phyloP scores from a whole-genome alignment of 805 yeast species.

The Schwanniomyces vanrijiae region DNA sequence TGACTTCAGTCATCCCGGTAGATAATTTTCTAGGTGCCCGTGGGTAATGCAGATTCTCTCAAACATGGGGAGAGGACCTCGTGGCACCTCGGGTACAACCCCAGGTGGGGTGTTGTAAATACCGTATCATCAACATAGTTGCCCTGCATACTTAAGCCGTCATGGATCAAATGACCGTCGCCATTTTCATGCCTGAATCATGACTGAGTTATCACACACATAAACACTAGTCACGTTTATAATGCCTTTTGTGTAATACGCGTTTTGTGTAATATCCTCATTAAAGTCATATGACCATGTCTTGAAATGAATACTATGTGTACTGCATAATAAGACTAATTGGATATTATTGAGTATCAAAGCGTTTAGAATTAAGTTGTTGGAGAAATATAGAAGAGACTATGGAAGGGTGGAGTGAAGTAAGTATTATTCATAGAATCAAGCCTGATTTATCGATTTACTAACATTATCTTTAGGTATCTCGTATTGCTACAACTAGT shows the following conservation, averaged over 20 bases:
- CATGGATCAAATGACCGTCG: neutral
- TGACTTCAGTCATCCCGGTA: neutral
- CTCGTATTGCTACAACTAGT: conserved; percentile 21
- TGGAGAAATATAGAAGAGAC: neutral
- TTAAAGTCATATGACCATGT: neutral
- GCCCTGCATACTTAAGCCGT: neutral
- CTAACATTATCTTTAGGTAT: conserved; percentile 23
- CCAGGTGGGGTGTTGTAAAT: neutral
- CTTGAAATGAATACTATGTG: neutral
- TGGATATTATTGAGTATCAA: neutral
- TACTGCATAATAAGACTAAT: neutral
- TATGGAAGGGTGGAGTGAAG: conserved; percentile 57
- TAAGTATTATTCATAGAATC: conserved; percentile 21
- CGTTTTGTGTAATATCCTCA: neutral
- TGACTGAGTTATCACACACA: neutral
- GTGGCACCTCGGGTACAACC: neutral
- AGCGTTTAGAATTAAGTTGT: no score
- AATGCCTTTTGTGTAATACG: neutral
- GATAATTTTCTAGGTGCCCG: neutral
- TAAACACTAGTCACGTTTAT: neutral
- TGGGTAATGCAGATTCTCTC: no score
- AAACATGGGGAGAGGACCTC: no score
- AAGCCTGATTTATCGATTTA: neutral
- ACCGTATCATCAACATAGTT: neutral
- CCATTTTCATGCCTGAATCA: neutral